Evolutionary conservation across 768 basidiomycete genomes (phyloP), one percentile per base, ranked within the genome.

Genomic region (Suillus bovinus): DNA sequence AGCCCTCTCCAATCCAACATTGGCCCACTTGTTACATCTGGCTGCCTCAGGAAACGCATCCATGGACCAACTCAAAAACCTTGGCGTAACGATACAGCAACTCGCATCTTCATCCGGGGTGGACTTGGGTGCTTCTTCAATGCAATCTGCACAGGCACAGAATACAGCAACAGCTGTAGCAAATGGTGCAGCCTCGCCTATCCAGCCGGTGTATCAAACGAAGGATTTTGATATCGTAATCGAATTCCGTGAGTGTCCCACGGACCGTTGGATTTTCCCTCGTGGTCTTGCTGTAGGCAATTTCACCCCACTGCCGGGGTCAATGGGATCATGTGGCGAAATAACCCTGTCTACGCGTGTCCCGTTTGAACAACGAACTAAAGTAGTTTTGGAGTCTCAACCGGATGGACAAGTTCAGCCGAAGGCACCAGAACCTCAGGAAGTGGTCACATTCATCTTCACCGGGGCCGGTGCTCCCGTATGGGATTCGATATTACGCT

Each of bases 141-240:
- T 66, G 20, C 70, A 66, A 11, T 36, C 42, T n/a, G 54, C 64
- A 17, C 57, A 61, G 31, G 52, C 69, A 11, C 66, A 58, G 39
- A 64, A 63, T 41, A 61, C 66, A 14, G 54, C 66, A 46, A 41
- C 58, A 27, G 24, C 66, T 60, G 46, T 69, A n/a, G 62, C 68
- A 29, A 55, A 63, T 38, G 54, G 63, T 10, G 34, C 65, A 36
- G 36, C 61, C 44, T 31, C 69, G 22, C 63, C 68, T 16, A 54
- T n/a, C 13, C 53, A 22, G 14, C 33, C 53, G 4, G 72, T 65
- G 61, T 71, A 65, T 63, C 71, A 67, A 47, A 70, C 80, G 38
- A 86, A 82, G 68, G 82, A 84, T n/a, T 90, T 86, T 67, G 91
- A 93, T 69, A 70, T 93, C 1, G 84, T 92, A 27, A 69, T 93